Evolutionary conservation across 1,139 yeast genomes (phyloP), one percentile per base, ranked within the genome.

Genomic region (Kodamaea suecica): DNA sequence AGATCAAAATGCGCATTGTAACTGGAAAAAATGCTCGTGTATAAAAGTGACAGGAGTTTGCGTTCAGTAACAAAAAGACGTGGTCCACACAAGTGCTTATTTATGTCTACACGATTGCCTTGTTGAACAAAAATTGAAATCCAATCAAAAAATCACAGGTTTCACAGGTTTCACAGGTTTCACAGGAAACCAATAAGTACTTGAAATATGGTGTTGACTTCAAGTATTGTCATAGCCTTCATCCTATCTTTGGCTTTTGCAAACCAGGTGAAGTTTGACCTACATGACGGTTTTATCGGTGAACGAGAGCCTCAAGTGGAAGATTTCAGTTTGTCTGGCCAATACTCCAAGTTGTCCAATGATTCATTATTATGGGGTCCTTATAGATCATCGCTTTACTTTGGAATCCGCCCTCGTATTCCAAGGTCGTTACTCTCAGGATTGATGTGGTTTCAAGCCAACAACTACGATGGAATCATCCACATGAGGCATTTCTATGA

Each of bases 371-470:
- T 69, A 23, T 92, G 98, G 98, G 97, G 96, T 1, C 95, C 97
- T 0, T 92, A 90, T 59, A 64, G 97, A 47, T 81, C 97, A 9
- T 84, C 87, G 37, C 67, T 87, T 31, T 92, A 90, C 59, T 69
- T 90, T 45, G 97, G 98, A 1, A 61, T 92, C 29, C 70, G 92
- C 33, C 96, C 98, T 2, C 66, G 90, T 31, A 54, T 80, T 31
- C 84, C 95, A n/a, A 67, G 80, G 30, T 84, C 95, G 1, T 66
- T 92, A 33, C 55, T 84, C 41, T 70, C 88, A 8, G 98, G 98
- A 0, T 60, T 90, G 21, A 79, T 92, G 80, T 92, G 98, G 98
- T 86, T 80, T 62, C 80, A 81, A 48, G 71, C 78, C 5, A 83
- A 84, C 42, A 63, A 67, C 26, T 70, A 73, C 43, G 57, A 63